Percentiles rank a stretch among this genome's conserved stretches.
Conservation (phyloP, 495 filamentous ascomycete species). For the Pseudoneurospora amorphoporcata region DNA sequence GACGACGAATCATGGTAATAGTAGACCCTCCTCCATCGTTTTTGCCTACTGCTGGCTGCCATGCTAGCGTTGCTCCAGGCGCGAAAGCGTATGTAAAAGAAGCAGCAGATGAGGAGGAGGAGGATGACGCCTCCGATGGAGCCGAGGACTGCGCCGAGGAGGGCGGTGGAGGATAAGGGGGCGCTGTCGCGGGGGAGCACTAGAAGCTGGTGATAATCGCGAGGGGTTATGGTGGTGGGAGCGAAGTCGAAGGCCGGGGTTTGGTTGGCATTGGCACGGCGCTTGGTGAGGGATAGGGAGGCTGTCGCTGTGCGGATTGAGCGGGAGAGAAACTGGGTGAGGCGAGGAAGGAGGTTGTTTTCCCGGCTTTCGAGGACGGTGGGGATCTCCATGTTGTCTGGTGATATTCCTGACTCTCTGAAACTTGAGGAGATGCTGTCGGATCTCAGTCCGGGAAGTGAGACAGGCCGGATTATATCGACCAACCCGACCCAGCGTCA, state of each 20-base stretch:
- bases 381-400: background rate
- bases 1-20: background rate
- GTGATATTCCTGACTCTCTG: background rate
- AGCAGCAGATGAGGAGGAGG: background rate
- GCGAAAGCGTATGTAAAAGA: background rate
- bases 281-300: background rate
- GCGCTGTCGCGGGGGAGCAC: background rate
- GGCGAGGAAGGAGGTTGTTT: background rate
- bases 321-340: background rate
- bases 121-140: background rate
- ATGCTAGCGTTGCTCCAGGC: background rate
- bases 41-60: background rate
- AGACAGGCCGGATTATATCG: background rate
- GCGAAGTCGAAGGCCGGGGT: background rate
- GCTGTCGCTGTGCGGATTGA: background rate
- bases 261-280: background rate
- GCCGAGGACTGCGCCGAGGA: background rate
- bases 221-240: background rate
- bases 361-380: background rate
- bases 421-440: background rate
- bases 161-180: background rate
- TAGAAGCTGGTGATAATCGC: background rate
- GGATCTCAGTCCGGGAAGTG: background rate
- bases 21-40: background rate
- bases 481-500: background rate